Percentiles rank a stretch among this genome's conserved stretches.
Evolutionary conservation across 73 alveolate species (phyloP).

Genomic region (Blepharisma stoltei): DNA sequence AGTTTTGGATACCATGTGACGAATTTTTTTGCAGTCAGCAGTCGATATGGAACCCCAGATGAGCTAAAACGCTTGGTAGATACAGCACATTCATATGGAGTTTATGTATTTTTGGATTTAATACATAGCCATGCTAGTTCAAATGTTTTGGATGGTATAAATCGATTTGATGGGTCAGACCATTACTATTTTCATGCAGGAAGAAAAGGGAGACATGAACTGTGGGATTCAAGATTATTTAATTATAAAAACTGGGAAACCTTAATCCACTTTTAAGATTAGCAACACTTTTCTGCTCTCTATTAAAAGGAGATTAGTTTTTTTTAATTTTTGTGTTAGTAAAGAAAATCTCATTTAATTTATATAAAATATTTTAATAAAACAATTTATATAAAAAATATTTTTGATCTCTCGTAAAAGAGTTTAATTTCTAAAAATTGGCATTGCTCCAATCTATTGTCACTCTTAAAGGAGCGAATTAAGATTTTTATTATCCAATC

Average conservation of each 20-base stretch:
- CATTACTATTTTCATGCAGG: slow-evolving; percentile 96
- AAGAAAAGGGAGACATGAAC: slow-evolving; percentile 88
- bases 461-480: too few relatives aligned
- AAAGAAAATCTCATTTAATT: too few relatives aligned
- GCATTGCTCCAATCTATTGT: too few relatives aligned
- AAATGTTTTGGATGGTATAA: slow-evolving; percentile 96
- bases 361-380: too few relatives aligned
- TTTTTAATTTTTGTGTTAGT: too few relatives aligned
- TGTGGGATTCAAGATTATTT: slow-evolving; percentile 96
- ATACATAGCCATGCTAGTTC: slow-evolving; percentile 96
- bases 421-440: too few relatives aligned
- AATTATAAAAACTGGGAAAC: slow-evolving; percentile 93
- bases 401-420: too few relatives aligned
- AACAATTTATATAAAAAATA: too few relatives aligned
- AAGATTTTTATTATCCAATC: slow-evolving; percentile 92
- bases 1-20: slow-evolving; percentile 98
- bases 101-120: slow-evolving; percentile 90
- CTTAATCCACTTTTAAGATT: too few relatives aligned
- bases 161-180: slow-evolving; percentile 97
- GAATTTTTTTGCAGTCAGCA: slow-evolving; percentile 80
- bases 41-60: slow-evolving; percentile 97
- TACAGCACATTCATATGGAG: slow-evolving; percentile 88
- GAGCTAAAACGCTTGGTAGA: slow-evolving; percentile 85
- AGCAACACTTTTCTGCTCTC: too few relatives aligned
- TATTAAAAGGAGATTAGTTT: too few relatives aligned